Conservation (phyloP, 2,329 filamentous ascomycete genomes). For the Fusarium buxicola region DNA sequence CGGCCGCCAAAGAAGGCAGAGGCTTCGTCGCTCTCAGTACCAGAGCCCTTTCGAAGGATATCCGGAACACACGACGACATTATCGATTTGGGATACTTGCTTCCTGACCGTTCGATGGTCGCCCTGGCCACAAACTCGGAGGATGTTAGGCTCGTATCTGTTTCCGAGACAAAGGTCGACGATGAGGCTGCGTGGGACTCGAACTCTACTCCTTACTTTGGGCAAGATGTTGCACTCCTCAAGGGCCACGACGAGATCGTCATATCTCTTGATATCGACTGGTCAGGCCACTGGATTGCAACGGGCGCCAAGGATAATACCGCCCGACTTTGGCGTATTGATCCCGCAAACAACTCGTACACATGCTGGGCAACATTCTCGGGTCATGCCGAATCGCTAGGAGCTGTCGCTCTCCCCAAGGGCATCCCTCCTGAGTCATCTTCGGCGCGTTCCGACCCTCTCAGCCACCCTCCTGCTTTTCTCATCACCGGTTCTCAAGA, state of each 20-base stretch:
- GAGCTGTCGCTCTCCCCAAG: slow-evolving; percentile 86
- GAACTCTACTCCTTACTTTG: slow-evolving; percentile 73
- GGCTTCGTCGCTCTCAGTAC: slow-evolving; percentile 51
- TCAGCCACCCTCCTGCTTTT: slow-evolving; percentile 84
- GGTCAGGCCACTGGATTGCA: slow-evolving; percentile 96
- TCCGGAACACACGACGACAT: slow-evolving; percentile 98
- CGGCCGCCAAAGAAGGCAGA: slow-evolving; percentile 57
- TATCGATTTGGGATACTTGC: slow-evolving; percentile 90
- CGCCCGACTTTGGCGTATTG: slow-evolving; percentile 88
- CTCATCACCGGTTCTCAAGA: slow-evolving; percentile 95
- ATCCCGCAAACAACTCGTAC: slow-evolving; percentile 79
- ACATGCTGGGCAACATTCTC: slow-evolving; percentile 85
- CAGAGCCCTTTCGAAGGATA: slow-evolving; percentile 76
- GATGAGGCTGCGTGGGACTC: slow-evolving; percentile 38
- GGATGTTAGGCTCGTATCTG: slow-evolving; percentile 87
- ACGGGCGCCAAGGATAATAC: slow-evolving; percentile 98
- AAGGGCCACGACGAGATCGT: slow-evolving; percentile 96
- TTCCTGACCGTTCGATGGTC: slow-evolving; percentile 82
- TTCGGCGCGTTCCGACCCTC: slow-evolving; percentile 76
- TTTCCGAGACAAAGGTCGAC: slow-evolving; percentile 57
- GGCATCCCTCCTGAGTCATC: slow-evolving; percentile 74
- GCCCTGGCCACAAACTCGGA: slow-evolving; percentile 96
- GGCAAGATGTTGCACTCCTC: slow-evolving; percentile 86
- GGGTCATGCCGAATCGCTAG: slow-evolving; percentile 93
- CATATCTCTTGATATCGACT: slow-evolving; percentile 93